Evolutionary conservation across 1,284 basidiomycete species (phyloP), one percentile per base, ranked within the genome.

Genomic region (Malassezia caprae): DNA sequence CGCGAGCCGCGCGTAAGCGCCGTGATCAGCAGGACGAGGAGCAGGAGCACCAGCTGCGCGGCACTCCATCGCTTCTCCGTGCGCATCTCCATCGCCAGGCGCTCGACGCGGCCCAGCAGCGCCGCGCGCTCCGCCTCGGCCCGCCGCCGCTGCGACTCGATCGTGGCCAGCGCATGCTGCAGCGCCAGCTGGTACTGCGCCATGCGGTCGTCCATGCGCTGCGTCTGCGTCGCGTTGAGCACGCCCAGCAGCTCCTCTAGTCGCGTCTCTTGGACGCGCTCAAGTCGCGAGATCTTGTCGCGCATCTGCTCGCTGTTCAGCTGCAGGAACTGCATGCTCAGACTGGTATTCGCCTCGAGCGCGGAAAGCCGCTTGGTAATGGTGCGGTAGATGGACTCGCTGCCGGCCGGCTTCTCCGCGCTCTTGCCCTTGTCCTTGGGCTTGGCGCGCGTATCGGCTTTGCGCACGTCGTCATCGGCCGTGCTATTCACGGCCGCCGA

Each of bases 341-440:
- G 78, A 0, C 88, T 90, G 37, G 89, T 86, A 68, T 94, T 94
- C 7, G 81, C 81, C 73, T 98, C 93, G 4, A 98, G 80, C 6
- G 83, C 83, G 6, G 82, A 82, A 12, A 98, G 80, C 2, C 90
- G 84, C 62, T 96, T 93, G 82, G 90, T 90, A 66, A 98, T 98
- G 10, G 86, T 88, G 10, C 90, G 85, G 69, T 94, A 98, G 67
- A 98, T 93, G 0, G 89, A 93, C 75, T 98, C 72, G 35, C 59
- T 63, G 11, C 70, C 67, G 13, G 26, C 49, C 41, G 24, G 27
- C 17, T 24, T 31, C 13, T 35, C 21, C 8, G 21, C 15, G 8
- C 13, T 27, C n/a, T 48, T 35, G 8, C n/a, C 12, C 24, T 28
- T 26, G 23, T 48, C 30, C 19, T 50, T 50, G 12, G 35, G 10